Evolutionary conservation across 169 alveolate species (phyloP).

Genomic region (Babesia ovis): DNA sequence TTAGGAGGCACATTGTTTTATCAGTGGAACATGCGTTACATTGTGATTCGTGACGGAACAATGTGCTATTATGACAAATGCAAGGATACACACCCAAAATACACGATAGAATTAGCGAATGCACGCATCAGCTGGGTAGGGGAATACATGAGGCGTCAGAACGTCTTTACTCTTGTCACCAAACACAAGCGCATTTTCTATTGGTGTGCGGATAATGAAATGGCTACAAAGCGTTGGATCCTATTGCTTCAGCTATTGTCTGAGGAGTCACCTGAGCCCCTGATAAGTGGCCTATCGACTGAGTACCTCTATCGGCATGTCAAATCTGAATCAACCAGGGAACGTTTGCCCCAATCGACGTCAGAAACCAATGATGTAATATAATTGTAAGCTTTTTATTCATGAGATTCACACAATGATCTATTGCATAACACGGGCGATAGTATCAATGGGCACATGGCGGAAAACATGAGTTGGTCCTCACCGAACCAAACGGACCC

Average conservation of each 20-base stretch:
- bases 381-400: not conserved
- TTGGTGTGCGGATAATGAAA: constrained; percentile 63
- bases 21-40: constrained; percentile 64
- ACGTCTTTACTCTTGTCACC: constrained; percentile 56
- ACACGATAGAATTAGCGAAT: constrained; percentile 38
- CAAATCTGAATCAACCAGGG: constrained; percentile 5
- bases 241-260: constrained; percentile 63
- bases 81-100: constrained; percentile 58
- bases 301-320: constrained; percentile 36
- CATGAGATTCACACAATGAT: no score
- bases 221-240: constrained; percentile 64
- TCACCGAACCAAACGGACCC: not conserved
- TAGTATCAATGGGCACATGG: no score
- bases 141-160: constrained; percentile 67
- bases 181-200: constrained; percentile 33
- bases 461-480: no score
- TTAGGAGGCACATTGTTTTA: constrained; percentile 59
- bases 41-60: constrained; percentile 41
- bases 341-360: not conserved
- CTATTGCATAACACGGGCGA: no score
- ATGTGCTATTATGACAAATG: constrained; percentile 50
- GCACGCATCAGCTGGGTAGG: constrained; percentile 71
- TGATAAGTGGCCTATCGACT: constrained; percentile 50
- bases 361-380: not conserved
- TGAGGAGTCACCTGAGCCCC: constrained; percentile 45